These are phyloP conservation scores for Euphorbia pulcherrima DNA, from an alignment of 345 rosid genomes.

Conservation along the genomic window DNA sequence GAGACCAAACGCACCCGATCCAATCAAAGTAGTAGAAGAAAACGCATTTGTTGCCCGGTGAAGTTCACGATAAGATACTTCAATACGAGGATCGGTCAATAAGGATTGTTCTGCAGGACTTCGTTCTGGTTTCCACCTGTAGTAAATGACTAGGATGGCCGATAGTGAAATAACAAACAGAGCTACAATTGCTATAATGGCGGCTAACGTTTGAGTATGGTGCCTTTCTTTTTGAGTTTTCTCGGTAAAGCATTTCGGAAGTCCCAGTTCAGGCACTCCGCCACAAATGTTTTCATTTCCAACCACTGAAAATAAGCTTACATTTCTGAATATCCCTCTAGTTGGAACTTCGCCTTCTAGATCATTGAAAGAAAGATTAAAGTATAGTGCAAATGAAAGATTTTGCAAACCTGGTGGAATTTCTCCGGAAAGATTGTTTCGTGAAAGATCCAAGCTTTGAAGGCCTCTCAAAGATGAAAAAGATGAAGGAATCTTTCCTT, in stretches of 20 bases:
- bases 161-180: not conserved
- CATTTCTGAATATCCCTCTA: constrained; percentile 6
- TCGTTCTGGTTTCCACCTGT: not conserved
- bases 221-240: not conserved
- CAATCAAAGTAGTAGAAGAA: not conserved
- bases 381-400: not conserved
- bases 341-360: constrained; percentile 14
- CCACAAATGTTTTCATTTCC: constrained; percentile 13
- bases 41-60: not conserved
- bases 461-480: constrained; percentile 2
- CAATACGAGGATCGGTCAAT: not conserved
- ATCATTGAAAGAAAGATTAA: constrained; percentile 18
- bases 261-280: not conserved
- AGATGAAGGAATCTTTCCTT: constrained; percentile 12
- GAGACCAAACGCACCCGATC: constrained; percentile 3
- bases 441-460: constrained; percentile 9
- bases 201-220: not conserved
- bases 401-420: not conserved
- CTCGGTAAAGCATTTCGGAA: not conserved
- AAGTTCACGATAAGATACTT: not conserved
- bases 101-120: not conserved
- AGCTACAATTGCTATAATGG: not conserved
- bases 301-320: not conserved
- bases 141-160: not conserved
- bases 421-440: constrained; percentile 8